Evolutionary conservation across 2,329 filamentous ascomycete species (phyloP).

Genomic region (Aspergillus pseudoterreus): DNA sequence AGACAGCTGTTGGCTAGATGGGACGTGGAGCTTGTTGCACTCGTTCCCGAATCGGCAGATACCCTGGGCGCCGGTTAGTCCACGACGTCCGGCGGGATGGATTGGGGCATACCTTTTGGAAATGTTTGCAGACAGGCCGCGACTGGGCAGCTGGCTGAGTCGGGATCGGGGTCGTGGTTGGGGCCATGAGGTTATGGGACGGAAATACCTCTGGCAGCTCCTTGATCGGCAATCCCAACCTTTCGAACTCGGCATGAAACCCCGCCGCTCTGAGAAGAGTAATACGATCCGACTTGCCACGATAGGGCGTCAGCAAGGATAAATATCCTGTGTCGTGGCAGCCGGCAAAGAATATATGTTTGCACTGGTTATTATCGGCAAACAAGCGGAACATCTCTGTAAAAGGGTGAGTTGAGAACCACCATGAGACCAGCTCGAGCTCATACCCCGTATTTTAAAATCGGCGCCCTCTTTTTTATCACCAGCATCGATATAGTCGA

Average conservation of each 20-base stretch:
- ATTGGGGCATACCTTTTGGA: constrained; percentile 24
- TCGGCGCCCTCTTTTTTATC: constrained; percentile 59
- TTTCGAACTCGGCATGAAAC: constrained; percentile 53
- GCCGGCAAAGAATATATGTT: constrained; percentile 61
- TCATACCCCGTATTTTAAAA: constrained; percentile 55
- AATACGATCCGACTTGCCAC: constrained; percentile 48
- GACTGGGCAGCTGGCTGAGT: constrained; percentile 4
- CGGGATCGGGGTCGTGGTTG: neutral
- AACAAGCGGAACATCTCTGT: constrained; percentile 46
- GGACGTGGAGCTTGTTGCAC: constrained; percentile 30
- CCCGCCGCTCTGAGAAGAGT: constrained; percentile 53
- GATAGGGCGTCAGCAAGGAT: constrained; percentile 53
- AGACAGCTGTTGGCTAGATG: constrained; percentile 23
- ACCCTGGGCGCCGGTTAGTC: constrained; percentile 20
- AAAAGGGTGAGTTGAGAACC: constrained; percentile 7
- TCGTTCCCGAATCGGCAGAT: constrained; percentile 29
- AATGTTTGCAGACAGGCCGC: constrained; percentile 29
- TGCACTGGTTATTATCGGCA: constrained; percentile 58
- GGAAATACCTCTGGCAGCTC: constrained; percentile 54
- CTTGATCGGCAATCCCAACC: constrained; percentile 49
- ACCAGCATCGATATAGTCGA: constrained; percentile 61
- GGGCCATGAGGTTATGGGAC: constrained; percentile 30
- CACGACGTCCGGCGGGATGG: too few relatives aligned
- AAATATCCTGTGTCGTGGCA: constrained; percentile 61
- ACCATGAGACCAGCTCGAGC: neutral